phyloP scores from a whole-genome alignment of 2,329 filamentous ascomycete genomes.

The Cladobotryum mycophilum region DNA sequence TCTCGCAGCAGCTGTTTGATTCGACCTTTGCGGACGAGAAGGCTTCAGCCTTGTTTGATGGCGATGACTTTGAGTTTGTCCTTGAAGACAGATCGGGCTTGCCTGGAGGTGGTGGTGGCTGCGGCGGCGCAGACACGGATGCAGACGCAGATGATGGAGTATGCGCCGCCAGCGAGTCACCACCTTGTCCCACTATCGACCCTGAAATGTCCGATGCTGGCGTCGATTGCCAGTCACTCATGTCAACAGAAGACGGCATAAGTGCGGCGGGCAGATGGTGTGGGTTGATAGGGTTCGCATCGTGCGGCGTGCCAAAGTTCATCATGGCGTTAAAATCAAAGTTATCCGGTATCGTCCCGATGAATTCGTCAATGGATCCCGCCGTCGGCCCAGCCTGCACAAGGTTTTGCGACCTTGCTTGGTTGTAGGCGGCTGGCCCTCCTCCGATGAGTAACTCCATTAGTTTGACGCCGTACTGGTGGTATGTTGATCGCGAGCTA shows the following conservation, averaged over 20 bases:
- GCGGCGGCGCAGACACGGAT: not conserved
- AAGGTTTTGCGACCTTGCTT: not conserved
- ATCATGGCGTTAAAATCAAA: constrained; percentile 17
- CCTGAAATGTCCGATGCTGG: not conserved
- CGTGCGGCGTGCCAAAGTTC: constrained; percentile 8
- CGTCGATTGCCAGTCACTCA: constrained; percentile 1
- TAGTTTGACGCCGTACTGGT: constrained; percentile 35
- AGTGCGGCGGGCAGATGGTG: too few species aligned
- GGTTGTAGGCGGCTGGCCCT: not conserved
- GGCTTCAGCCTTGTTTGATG: constrained; percentile 6
- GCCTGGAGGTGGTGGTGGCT: not conserved
- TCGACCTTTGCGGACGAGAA: constrained; percentile 30
- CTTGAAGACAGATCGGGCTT: too few species aligned
- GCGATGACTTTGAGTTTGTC: constrained; percentile 1
- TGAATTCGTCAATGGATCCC: constrained; percentile 14
- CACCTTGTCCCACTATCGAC: not conserved
- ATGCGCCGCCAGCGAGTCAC: not conserved
- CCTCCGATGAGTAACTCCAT: constrained; percentile 32
- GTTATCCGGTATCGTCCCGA: constrained; percentile 13
- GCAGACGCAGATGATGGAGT: not conserved
- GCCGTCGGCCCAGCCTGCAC: not conserved
- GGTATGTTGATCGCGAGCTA: constrained; percentile 34
- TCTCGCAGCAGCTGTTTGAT: constrained; percentile 40
- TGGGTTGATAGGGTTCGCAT: too few species aligned
- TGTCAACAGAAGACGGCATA: not conserved